Base-by-base conservation (phyloP, 352 stramenopile genomes). In the Phytopythium oedochilum region DNA sequence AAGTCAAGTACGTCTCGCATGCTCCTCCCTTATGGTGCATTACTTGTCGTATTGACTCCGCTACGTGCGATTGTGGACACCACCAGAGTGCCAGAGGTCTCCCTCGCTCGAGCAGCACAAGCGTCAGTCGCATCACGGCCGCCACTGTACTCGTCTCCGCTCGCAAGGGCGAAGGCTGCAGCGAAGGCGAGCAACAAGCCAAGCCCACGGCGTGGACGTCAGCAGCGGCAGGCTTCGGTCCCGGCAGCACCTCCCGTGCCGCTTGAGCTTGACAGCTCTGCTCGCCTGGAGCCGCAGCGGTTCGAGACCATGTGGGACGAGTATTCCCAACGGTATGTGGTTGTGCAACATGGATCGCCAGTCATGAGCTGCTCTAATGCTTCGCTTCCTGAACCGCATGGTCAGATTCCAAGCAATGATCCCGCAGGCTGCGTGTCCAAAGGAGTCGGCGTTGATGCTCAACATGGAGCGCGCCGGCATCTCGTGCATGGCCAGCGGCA, bases 261-360 rank as follows among this genome's bases (percentile, higher is more conserved):
- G 10, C 62, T 86, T 29, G 66, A 78, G 45, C 43, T 93, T 8
- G 78, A 93, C 35, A 29, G 22, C 6, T 49, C 53, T 18, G 66
- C 63, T 14, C 68, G 63, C 12, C 63, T 92, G 8, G 61, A 92
- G 50, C 71, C 78, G 0, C 87, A 88, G 52, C 64, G 62, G 17
- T 93, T 90, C 40, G 80, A 93, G 61, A 84, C 59, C 54, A 69
- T 93, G 59, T 93, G 81, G 81, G 78, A 90, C 12, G 73, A 90
- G 58, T 91, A 86, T 39, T 58, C 86, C 1, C 66, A 89, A 57
- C 70, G 76, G 78, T 89, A 58, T 14, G 71, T 20, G 12, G 9
- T 43, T 43, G 36, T 23, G 0, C 39, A 3, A 9, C 32, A 17
- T 36, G 10, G 1, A 17, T 36, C 32, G 32, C 11, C 10, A 47